Evolutionary conservation across 2,329 filamentous ascomycete genomes (phyloP), one percentile per base, ranked within the genome.

Genomic region (Trichoderma aggressivum): DNA sequence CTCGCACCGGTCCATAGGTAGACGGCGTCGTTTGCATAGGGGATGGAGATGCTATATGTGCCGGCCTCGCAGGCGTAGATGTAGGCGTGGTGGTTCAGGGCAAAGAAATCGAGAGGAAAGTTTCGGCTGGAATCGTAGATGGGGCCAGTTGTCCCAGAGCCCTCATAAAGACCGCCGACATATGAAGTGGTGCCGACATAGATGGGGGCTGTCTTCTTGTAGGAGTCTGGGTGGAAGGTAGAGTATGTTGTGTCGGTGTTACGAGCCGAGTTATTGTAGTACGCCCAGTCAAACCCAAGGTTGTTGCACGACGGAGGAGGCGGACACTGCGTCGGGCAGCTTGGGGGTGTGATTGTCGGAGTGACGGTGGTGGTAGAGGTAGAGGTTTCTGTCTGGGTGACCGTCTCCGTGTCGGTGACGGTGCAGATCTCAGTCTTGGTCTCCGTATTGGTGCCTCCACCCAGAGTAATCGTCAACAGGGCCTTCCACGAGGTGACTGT

Each of bases 31-130:
- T 76, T 74, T 11, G 74, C 72, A 30, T 58, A 72, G 7, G 72
- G 67, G 34, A 77, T 70, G 67, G 73, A 72, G 70, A 77, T 73
- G 67, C 73, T 74, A 70, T 74, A 77, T 10, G 61, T 67, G 32
- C 76, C 76, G 3, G 18, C 55, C 72, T 77, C 75, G 66, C 74
- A 76, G 14, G 75, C 75, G 70, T 75, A 76, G 7, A 77, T 69
- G 70, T 77, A 77, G 30, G 73, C 76, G 72, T 73, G 75, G n/a
- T 76, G 76, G 73, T 76, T 76, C 12, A 77, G 73, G 18, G 67
- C 74, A 65, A 77, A 76, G 73, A 72, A 76, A 26, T 74, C 71
- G 39, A 69, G 71, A 32, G 66, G 56, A 16, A 76, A 73, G 61
- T 70, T 36, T 32, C 55, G 34, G n/a, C 64, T 59, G 6, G 60